Evolutionary conservation across 2,329 filamentous ascomycete species (phyloP), one percentile per base, ranked within the genome.

Genomic region (Conoideocrella luteorostrata): DNA sequence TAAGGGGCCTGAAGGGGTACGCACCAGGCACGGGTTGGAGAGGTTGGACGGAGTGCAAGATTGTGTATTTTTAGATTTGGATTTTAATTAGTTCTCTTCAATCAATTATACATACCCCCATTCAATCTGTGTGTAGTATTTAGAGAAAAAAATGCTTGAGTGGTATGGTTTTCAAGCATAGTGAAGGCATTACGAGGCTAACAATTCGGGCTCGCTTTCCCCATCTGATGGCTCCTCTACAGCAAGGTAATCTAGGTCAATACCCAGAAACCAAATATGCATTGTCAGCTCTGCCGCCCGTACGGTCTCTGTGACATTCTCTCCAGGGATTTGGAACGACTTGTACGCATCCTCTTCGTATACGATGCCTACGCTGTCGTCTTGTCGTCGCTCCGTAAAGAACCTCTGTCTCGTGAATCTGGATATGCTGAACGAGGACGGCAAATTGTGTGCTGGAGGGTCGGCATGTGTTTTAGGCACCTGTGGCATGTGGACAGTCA

Each of bases 331-430:
- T 13, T 45, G 39, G 4, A 45, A 40, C 17, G 36, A 39, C 35
- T 40, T 45, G 23, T 30, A 20, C 6, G 43, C 46, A 24, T 47
- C 46, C 34, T 45, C 43, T 28, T 47, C 46, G 35, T 47, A 47
- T 7, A 45, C 35, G 2, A 47, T 11, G 34, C 46, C 46, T 13
- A 43, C 20, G 39, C 28, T 45, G 9, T 39, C 43, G 36, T 47
- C 46, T n/a, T 34, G 36, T 13, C 46, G 35, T 21, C 33, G 21
- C 17, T 47, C 39, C 3, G 46, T 21, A 30, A 45, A 45, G 21
- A 45, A 37, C 13, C 43, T 35, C 12, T 47, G 46, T 40, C 43
- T 42, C 2, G 32, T 35, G 35, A 42, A 47, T 29, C 43, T 39
- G 7, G 28, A 13, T 3, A 39, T 32, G 7, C 28, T 7, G 13